A percentile compares a stretch with the other conserved stretches of the same genome.
Conservation (phyloP, 441 rosid genomes). For the Jatropha podagrica region DNA sequence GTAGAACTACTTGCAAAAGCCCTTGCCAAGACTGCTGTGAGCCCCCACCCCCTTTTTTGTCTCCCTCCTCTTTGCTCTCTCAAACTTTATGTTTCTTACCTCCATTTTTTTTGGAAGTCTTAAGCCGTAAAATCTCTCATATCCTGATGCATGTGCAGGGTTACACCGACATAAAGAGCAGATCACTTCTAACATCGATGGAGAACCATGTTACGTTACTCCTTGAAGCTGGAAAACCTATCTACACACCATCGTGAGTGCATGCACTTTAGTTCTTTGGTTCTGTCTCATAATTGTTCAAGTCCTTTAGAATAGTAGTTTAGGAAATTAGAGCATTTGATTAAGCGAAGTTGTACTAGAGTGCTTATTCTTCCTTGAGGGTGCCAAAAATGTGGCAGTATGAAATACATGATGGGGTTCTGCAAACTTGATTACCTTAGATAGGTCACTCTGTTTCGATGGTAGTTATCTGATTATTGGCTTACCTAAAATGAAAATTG, state of each 20-base stretch:
- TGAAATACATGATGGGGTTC: not conserved
- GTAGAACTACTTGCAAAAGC: conserved; percentile 89
- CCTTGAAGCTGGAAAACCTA: conserved; percentile 69
- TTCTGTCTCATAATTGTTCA: not conserved
- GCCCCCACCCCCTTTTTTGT: conserved; percentile 23
- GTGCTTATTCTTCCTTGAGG: not conserved
- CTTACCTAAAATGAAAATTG: conserved; percentile 9
- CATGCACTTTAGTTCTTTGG: not conserved
- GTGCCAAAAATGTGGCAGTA: not conserved
- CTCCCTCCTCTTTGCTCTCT: not conserved
- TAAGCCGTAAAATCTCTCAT: not conserved
- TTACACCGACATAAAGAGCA: conserved; percentile 77
- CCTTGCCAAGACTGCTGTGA: conserved; percentile 80
- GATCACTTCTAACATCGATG: conserved; percentile 83
- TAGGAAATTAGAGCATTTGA: not conserved
- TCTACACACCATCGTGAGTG: conserved; percentile 72
- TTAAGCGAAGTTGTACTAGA: not conserved
- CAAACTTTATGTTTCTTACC: no score
- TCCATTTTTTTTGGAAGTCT: no score
- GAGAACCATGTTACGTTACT: conserved; percentile 78
- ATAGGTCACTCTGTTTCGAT: not conserved
- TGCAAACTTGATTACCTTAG: not conserved
- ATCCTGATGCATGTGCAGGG: conserved; percentile 52
- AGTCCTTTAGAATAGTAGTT: not conserved
- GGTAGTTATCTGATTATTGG: not conserved